Evolutionary conservation across 2,329 filamentous ascomycete genomes (phyloP).

Genomic region (Cytospora schulzeri): DNA sequence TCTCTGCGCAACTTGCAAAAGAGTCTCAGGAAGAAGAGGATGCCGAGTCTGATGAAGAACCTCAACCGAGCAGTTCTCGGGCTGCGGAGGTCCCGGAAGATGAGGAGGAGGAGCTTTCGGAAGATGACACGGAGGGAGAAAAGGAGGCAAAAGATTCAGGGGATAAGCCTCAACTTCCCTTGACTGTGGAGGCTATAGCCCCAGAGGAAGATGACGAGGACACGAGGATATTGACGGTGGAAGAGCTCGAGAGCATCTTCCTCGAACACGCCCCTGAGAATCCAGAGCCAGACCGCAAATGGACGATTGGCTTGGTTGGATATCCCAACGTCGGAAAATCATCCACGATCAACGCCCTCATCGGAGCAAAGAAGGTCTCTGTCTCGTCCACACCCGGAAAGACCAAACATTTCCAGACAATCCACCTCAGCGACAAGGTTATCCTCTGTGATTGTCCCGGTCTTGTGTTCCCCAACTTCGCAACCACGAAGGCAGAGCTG

Average conservation of each 20-base stretch:
- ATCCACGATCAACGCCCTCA: conserved; percentile 98
- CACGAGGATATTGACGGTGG: conserved; percentile 84
- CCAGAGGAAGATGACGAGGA: conserved; percentile 55
- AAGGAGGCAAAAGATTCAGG: conserved; percentile 33
- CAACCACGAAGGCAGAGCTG: conserved; percentile 92
- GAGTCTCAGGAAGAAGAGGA: conserved; percentile 65
- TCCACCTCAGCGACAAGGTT: conserved; percentile 87
- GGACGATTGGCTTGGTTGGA: conserved; percentile 89
- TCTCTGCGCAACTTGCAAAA: conserved; percentile 90
- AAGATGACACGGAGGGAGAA: conserved; percentile 37
- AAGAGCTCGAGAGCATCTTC: conserved; percentile 90
- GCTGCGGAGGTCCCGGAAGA: conserved; percentile 28
- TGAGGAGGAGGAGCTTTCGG: conserved; percentile 35
- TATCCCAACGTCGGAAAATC: conserved; percentile 99
- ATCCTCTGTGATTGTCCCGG: conserved; percentile 97
- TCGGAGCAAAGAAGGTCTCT: conserved; percentile 97
- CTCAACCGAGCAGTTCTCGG: conserved; percentile 36
- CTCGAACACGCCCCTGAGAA: conserved; percentile 66
- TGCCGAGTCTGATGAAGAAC: conserved; percentile 46
- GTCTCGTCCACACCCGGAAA: conserved; percentile 97
- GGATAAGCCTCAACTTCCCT: conserved; percentile 29
- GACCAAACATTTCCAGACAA: conserved; percentile 99
- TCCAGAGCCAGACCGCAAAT: conserved; percentile 59
- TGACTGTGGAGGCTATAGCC: conserved; percentile 45
- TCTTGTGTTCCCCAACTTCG: conserved; percentile 98